Evolutionary conservation across 2,329 filamentous ascomycete species (phyloP).

Genomic region (Diaporthe sp.): DNA sequence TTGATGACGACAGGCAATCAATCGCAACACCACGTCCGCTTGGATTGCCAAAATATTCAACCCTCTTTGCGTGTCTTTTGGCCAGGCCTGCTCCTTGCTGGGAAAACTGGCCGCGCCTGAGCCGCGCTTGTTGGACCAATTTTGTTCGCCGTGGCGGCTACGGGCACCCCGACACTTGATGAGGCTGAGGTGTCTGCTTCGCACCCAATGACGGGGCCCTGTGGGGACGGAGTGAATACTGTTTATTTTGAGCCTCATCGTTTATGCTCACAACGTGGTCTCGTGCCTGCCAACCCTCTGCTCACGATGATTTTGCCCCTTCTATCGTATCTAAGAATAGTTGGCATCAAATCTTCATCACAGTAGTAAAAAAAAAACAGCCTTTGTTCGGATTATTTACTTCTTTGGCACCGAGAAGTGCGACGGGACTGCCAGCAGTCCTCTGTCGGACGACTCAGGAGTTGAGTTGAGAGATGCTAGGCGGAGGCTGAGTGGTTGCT

Average conservation of each 20-base stretch:
- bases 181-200: constrained; percentile 34
- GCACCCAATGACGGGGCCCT: constrained; percentile 16
- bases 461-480: not conserved
- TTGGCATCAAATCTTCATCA: constrained; percentile 1
- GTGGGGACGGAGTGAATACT: constrained; percentile 14
- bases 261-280: constrained; percentile 6
- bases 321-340: constrained; percentile 35
- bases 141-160: constrained; percentile 27
- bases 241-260: constrained; percentile 21
- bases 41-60: constrained; percentile 7
- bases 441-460: constrained; percentile 20
- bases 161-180: constrained; percentile 28
- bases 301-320: not conserved
- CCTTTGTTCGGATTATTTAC: not conserved
- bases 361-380: not conserved
- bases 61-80: not conserved
- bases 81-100: constrained; percentile 34
- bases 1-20: constrained; percentile 26
- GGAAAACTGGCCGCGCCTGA: constrained; percentile 9
- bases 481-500: constrained; percentile 5
- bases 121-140: constrained; percentile 14
- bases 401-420: not conserved
- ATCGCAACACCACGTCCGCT: constrained; percentile 6
- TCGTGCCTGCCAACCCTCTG: not conserved
- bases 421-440: constrained; percentile 1